These are phyloP conservation scores for Microdochium bolleyi DNA, from an alignment of 2,329 filamentous ascomycete genomes.

Conservation along the genomic window DNA sequence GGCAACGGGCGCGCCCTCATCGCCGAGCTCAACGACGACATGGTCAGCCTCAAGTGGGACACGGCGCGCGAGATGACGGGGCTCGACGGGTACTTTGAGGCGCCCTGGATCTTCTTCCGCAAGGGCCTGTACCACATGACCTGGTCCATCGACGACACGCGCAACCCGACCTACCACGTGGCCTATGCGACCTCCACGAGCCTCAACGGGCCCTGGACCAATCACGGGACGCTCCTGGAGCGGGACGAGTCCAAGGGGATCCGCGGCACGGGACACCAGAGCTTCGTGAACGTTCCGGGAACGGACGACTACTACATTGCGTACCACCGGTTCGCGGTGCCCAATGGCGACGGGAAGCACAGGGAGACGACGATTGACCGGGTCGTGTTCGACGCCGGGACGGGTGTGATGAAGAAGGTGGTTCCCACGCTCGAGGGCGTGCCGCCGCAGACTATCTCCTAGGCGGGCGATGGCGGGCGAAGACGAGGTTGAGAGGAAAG, in stretches of 20 bases:
- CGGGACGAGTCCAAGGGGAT: constrained; percentile 32
- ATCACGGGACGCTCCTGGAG: constrained; percentile 32
- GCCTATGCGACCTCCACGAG: constrained; percentile 33
- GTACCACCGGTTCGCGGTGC: constrained; percentile 39
- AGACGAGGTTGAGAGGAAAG: background rate
- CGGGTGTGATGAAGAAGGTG: constrained; percentile 27
- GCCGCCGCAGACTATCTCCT: background rate
- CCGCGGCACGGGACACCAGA: constrained; percentile 35
- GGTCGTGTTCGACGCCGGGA: constrained; percentile 25
- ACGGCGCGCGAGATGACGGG: constrained; percentile 24
- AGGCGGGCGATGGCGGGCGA: too few species aligned
- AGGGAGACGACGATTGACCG: constrained; percentile 34
- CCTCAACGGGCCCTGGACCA: constrained; percentile 31
- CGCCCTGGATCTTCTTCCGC: constrained; percentile 32
- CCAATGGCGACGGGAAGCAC: constrained; percentile 31
- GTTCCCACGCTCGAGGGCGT: constrained; percentile 21
- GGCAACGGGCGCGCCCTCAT: constrained; percentile 36
- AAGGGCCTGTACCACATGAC: constrained; percentile 37
- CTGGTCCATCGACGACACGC: constrained; percentile 38
- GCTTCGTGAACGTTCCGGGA: constrained; percentile 34
- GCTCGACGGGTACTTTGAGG: constrained; percentile 34
- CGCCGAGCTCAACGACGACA: constrained; percentile 34
- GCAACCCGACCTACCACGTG: constrained; percentile 35
- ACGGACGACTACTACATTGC: constrained; percentile 42
- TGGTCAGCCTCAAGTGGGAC: constrained; percentile 31